These are phyloP conservation scores for Pachyrhizus erosus DNA, from an alignment of 306 rosid species.

Conservation along the genomic window DNA sequence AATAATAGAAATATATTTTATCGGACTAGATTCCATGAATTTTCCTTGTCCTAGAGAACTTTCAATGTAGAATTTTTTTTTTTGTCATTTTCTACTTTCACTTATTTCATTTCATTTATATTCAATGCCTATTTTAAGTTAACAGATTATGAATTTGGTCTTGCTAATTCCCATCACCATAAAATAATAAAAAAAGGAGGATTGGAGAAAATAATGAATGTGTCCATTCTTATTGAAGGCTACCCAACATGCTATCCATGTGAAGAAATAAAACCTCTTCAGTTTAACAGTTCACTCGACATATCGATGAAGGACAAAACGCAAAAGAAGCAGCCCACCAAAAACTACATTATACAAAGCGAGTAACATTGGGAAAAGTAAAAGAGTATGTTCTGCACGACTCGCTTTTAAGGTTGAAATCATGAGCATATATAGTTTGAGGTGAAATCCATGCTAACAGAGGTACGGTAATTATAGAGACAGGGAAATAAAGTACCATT, in stretches of 20 bases:
- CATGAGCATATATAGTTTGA: not conserved
- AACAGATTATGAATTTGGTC: not conserved
- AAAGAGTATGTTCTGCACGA: constrained; percentile 11
- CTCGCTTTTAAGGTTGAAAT: constrained; percentile 6
- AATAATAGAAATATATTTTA: not conserved
- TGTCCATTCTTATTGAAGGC: not conserved
- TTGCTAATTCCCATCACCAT: not conserved
- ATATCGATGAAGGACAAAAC: not conserved
- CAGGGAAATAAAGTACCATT: not conserved
- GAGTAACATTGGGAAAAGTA: not conserved
- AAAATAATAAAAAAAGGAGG: not conserved
- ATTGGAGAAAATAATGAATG: not conserved
- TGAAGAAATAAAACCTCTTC: not conserved
- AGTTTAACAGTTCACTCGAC: not conserved
- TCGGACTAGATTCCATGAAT: not conserved
- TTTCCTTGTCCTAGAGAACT: not conserved
- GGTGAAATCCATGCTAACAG: constrained; percentile 8
- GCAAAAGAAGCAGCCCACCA: not conserved
- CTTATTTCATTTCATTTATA: not conserved
- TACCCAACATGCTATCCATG: not conserved
- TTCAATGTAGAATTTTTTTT: not conserved
- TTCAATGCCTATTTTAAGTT: not conserved
- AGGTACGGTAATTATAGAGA: constrained; percentile 3
- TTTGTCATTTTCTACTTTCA: too few species aligned
- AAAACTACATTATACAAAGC: not conserved